Conservation (phyloP, 169 alveolate species). For the Besnoitia besnoiti region DNA sequence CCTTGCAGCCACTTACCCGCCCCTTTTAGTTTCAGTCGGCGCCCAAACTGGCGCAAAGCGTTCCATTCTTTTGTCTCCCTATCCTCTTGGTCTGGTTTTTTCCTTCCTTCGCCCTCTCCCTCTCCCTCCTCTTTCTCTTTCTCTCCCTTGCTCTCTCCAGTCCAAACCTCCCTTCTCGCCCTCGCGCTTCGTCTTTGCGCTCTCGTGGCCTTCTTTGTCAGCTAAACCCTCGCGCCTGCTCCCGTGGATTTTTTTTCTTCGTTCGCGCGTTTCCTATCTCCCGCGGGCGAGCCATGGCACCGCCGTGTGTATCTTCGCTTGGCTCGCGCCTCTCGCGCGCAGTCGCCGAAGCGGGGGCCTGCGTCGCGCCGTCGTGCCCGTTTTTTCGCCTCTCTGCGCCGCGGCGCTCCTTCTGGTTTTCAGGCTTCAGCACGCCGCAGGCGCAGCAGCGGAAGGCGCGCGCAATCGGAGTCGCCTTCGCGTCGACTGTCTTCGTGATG, state of each 20-base stretch:
- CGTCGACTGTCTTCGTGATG: constrained; percentile 10
- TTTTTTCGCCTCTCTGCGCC: not conserved
- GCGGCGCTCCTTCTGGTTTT: constrained; percentile 13
- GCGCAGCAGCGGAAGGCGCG: not conserved
- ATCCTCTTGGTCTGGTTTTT: not conserved
- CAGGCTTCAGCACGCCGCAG: constrained; percentile 33
- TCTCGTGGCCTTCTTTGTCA: not conserved
- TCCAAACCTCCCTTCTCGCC: not conserved
- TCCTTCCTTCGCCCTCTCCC: not conserved
- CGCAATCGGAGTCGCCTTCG: not conserved
- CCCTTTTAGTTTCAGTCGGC: not conserved
- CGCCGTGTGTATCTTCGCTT: not conserved
- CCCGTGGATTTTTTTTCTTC: not conserved
- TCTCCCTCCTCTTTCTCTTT: not conserved
- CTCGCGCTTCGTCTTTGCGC: not conserved
- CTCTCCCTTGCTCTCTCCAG: not conserved
- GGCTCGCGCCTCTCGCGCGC: no score
- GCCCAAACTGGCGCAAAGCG: no score
- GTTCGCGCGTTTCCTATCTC: not conserved
- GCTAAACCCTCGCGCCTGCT: not conserved
- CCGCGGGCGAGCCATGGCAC: no score
- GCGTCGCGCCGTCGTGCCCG: not conserved
- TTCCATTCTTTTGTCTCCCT: not conserved
- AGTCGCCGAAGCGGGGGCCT: no score
- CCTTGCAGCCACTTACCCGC: not conserved